These are phyloP conservation scores for Peronosclerospora sorghi DNA, from an alignment of 352 stramenopile genomes.

Conservation along the genomic window DNA sequence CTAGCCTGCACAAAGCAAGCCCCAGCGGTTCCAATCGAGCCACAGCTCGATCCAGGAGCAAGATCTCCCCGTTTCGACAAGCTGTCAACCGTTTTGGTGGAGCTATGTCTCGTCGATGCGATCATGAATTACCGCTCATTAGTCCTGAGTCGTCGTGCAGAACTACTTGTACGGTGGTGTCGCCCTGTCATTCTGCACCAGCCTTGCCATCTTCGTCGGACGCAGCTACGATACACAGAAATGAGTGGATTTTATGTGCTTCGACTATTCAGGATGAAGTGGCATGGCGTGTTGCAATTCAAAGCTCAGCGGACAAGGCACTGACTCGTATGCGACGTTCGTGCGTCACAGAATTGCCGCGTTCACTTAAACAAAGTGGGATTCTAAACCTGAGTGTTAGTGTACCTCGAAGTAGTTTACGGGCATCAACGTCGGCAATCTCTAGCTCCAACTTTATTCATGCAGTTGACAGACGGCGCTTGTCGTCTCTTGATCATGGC, in stretches of 20 bases:
- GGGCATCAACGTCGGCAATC: conserved; percentile 17
- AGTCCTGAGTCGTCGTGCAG: background rate
- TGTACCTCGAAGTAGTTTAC: conserved; percentile 16
- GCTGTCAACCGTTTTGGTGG: conserved; percentile 39
- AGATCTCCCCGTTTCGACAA: conserved; percentile 53
- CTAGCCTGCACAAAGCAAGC: conserved; percentile 13
- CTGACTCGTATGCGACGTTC: conserved; percentile 47
- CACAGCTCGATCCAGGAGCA: conserved; percentile 21
- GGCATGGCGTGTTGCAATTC: conserved; percentile 52
- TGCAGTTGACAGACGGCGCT: conserved; percentile 7
- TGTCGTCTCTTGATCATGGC: conserved; percentile 26
- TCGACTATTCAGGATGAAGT: conserved; percentile 50
- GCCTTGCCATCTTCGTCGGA: conserved; percentile 7
- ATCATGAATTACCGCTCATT: conserved; percentile 5
- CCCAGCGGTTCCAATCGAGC: conserved; percentile 13
- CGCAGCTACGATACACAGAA: conserved; percentile 12
- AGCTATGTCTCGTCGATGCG: conserved; percentile 20
- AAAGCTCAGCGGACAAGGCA: conserved; percentile 60
- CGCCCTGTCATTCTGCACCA: conserved; percentile 3
- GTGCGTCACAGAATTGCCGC: conserved; percentile 40
- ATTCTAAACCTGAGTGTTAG: conserved; percentile 25
- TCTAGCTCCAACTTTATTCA: conserved; percentile 7
- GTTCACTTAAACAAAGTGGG: conserved; percentile 31
- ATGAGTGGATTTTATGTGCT: conserved; percentile 66
- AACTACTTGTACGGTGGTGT: background rate